Conservation (phyloP, 129 eudicot genomes). For the Flaveria robusta region DNA sequence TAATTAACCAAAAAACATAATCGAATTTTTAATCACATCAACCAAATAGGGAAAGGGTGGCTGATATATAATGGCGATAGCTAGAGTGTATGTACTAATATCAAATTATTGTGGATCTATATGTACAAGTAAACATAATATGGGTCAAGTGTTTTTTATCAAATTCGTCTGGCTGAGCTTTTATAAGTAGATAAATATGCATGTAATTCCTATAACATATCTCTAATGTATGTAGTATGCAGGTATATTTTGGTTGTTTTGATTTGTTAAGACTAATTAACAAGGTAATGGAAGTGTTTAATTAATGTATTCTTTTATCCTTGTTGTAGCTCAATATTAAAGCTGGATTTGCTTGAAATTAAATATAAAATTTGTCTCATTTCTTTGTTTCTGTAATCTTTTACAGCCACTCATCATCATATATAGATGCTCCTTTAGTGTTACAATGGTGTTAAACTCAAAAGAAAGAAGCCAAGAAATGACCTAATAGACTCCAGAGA, state of each 20-base stretch:
- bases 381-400: not conserved
- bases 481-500: no score
- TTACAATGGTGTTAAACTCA: not conserved
- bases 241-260: slow-evolving; percentile 29
- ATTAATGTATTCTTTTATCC: not conserved
- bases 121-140: slow-evolving; percentile 39
- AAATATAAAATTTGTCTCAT: not conserved
- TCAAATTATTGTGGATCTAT: slow-evolving; percentile 20
- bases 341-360: not conserved
- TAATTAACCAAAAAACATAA: slow-evolving; percentile 16
- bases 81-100: slow-evolving; percentile 42
- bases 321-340: slow-evolving; percentile 10
- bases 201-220: slow-evolving; percentile 32
- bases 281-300: slow-evolving; percentile 23
- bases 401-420: not conserved
- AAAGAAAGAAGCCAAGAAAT: not conserved
- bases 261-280: slow-evolving; percentile 32
- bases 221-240: slow-evolving; percentile 31
- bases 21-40: slow-evolving; percentile 19
- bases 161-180: slow-evolving; percentile 21
- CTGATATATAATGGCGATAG: slow-evolving; percentile 29
- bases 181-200: slow-evolving; percentile 25
- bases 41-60: slow-evolving; percentile 17
- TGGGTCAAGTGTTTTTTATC: slow-evolving; percentile 30
- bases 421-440: not conserved